Conservation (phyloP, 176 grass and related monocot species). For the Tillandsia leiboldiana region DNA sequence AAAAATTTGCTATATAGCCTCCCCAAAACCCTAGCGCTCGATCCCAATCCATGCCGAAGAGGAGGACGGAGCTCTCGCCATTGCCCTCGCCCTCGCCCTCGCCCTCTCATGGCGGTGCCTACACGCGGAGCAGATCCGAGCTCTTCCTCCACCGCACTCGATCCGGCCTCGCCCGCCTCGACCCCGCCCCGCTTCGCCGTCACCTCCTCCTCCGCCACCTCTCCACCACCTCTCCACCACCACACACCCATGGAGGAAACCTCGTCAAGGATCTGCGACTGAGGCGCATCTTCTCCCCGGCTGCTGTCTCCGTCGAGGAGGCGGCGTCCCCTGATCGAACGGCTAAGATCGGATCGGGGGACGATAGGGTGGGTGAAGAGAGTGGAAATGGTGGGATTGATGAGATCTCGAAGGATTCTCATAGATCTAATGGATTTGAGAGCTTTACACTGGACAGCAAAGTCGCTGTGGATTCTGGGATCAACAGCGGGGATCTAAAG, state of each 20-base stretch:
- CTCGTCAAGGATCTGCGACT: constrained; percentile 56
- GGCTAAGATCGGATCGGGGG: not conserved
- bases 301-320: constrained; percentile 21
- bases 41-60: constrained; percentile 11
- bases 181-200: not conserved
- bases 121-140: constrained; percentile 12
- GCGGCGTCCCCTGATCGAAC: constrained; percentile 15
- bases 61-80: not conserved
- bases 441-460: not conserved
- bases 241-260: not conserved
- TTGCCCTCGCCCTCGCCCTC: not conserved
- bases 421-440: not conserved
- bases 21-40: not conserved
- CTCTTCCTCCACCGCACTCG: constrained; percentile 18
- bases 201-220: not conserved
- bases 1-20: too few species aligned
- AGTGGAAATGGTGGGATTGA: constrained; percentile 6
- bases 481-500: not conserved
- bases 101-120: not conserved
- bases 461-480: not conserved
- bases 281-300: constrained; percentile 44
- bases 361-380: constrained; percentile 7
- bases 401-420: not conserved
- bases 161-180: constrained; percentile 16
- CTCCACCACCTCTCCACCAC: constrained; percentile 6